These are phyloP conservation scores for Borovskyia barvae DNA, from an alignment of 208 protist genomes.

Conservation along the genomic window DNA sequence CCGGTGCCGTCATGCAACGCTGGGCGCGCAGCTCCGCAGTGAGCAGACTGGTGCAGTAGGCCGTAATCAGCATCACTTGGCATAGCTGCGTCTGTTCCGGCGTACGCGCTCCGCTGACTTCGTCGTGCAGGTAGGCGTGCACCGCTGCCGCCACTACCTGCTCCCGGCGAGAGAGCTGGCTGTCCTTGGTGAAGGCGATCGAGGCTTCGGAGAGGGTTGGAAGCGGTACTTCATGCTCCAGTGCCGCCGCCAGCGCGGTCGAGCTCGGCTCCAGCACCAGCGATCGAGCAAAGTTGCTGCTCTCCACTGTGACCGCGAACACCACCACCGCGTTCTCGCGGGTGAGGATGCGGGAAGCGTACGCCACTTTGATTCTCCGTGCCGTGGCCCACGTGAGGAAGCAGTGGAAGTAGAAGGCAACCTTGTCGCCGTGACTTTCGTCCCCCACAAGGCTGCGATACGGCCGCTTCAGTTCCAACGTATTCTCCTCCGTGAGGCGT, in stretches of 20 bases:
- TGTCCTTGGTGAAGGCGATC: slow-evolving; percentile 39
- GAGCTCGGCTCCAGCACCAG: slow-evolving; percentile 47
- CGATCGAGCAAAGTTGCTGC: slow-evolving; percentile 54
- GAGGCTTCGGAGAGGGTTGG: slow-evolving; percentile 32
- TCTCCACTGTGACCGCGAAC: slow-evolving; percentile 74
- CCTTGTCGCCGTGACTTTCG: slow-evolving; percentile 51
- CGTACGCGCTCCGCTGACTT: background rate
- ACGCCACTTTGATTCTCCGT: slow-evolving; percentile 74
- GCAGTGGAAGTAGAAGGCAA: slow-evolving; percentile 72
- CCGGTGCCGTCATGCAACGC: slow-evolving; percentile 23
- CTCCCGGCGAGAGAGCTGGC: slow-evolving; percentile 56
- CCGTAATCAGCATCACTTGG: slow-evolving; percentile 55
- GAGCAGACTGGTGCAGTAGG: slow-evolving; percentile 53
- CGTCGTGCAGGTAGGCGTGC: slow-evolving; percentile 54
- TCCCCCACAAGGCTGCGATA: slow-evolving; percentile 82
- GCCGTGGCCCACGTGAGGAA: slow-evolving; percentile 74
- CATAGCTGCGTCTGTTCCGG: slow-evolving; percentile 53
- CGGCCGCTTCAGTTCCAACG: slow-evolving; percentile 23
- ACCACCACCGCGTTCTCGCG: slow-evolving; percentile 83
- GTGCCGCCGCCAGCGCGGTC: slow-evolving; percentile 34
- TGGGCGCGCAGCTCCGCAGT: slow-evolving; percentile 56
- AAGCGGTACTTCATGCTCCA: slow-evolving; percentile 44
- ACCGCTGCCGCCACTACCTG: slow-evolving; percentile 60
- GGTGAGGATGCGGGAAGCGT: slow-evolving; percentile 78
- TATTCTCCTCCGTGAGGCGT: slow-evolving; percentile 13